phyloP scores from a whole-genome alignment of 2,329 filamentous ascomycete genomes.

The Lachnellula suecica region DNA sequence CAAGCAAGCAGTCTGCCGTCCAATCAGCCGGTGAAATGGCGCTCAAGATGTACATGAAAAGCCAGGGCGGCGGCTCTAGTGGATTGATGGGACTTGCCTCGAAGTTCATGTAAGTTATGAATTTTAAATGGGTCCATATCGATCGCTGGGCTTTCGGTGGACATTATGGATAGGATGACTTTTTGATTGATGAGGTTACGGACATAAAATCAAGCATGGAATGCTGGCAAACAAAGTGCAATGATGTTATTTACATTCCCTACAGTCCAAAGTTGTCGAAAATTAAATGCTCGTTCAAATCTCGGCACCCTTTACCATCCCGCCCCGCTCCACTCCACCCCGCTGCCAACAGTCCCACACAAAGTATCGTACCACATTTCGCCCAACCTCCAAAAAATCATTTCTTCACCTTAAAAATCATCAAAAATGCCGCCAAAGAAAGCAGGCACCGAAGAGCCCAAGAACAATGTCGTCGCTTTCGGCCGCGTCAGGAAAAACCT shows the following conservation, averaged over 20 bases:
- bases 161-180: neutral
- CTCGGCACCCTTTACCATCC: neutral
- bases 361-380: neutral
- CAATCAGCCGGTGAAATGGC: slow-evolving; percentile 82
- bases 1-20: slow-evolving; percentile 79
- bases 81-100: slow-evolving; percentile 52
- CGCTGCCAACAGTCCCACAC: neutral
- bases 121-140: neutral
- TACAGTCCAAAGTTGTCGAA: too few species aligned
- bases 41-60: slow-evolving; percentile 88
- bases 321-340: neutral
- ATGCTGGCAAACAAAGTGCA: neutral
- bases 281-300: neutral
- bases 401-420: neutral
- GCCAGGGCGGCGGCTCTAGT: slow-evolving; percentile 53
- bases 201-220: neutral
- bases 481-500: slow-evolving; percentile 44
- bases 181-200: neutral
- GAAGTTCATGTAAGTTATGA: slow-evolving; percentile 52
- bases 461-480: slow-evolving; percentile 45
- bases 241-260: neutral
- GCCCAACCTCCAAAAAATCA: neutral
- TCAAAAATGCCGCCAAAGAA: slow-evolving; percentile 43
- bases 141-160: neutral
- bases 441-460: slow-evolving; percentile 33